Evolutionary conservation across 2,329 filamentous ascomycete genomes (phyloP), one percentile per base, ranked within the genome.

Genomic region (Ascosphaera aggregata): DNA sequence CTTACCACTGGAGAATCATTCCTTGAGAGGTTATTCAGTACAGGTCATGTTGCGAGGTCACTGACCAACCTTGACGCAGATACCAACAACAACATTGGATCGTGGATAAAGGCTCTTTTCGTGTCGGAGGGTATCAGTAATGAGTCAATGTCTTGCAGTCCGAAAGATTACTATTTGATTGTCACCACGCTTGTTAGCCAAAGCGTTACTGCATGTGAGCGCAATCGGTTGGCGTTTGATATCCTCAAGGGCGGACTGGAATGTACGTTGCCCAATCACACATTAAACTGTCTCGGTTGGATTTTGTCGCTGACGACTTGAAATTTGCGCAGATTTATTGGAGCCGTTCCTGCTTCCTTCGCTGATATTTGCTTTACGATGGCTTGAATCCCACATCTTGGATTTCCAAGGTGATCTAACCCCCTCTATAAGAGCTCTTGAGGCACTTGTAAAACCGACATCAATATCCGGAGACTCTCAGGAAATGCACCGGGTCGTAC

Each of bases 311-410:
- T 32, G 32, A 16, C 37, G 18, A 7, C 18, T 2, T 31, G 41
- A 48, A 32, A 48, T 36, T 8, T 13, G 32, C 22, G 32, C 40
- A 70, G 67, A 74, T 50, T 57, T 76, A 1, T 62, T 73, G 7
- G 70, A 75, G 47, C 70, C 71, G 0, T 76, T 74, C 47, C 55
- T 76, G 9, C 54, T 76, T 3, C 72, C 72, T 0, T 72, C 71
- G 1, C 54, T 76, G 3, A 58, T 74, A 15, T 62, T 68, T 30
- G 69, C 68, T 2, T 51, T 76, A 20, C 64, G 56, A 15, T 76
- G 71, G 71, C 61, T 74, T 39, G 61, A 65, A 3, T 63, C 65
- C 35, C 63, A 69, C 47, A 65, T 69, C 32, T 66, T 65, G 54
- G 62, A 67, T 44, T 56, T 52, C 1, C 54, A 59, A 38, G 54